Conservation (phyloP, 352 stramenopile species). For the Thalassiosira hispida region DNA sequence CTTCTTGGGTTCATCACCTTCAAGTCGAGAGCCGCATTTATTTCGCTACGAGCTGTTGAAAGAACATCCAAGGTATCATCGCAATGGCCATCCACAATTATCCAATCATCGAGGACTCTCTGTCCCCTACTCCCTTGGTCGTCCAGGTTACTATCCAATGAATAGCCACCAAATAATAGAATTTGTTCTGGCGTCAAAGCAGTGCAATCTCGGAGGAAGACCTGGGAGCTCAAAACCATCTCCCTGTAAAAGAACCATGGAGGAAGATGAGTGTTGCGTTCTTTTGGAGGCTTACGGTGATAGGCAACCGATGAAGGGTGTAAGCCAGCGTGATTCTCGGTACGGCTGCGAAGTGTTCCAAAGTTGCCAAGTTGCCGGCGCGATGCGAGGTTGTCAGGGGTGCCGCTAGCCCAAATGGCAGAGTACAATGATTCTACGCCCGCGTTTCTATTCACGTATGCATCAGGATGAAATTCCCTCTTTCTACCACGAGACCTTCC, state of each 20-base stretch:
- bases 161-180: conserved; percentile 36
- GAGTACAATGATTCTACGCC: conserved; percentile 16
- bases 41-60: conserved; percentile 20
- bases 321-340: conserved; percentile 20
- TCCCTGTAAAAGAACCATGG: conserved; percentile 37
- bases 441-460: conserved; percentile 29
- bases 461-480: conserved; percentile 9
- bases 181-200: conserved; percentile 37
- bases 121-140: background rate
- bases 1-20: conserved; percentile 35
- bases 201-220: conserved; percentile 37
- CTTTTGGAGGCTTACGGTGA: conserved; percentile 22
- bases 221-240: conserved; percentile 41
- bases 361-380: conserved; percentile 28
- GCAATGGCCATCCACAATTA: conserved; percentile 27
- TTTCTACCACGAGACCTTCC: conserved; percentile 9
- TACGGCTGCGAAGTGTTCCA: conserved; percentile 21
- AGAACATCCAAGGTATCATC: conserved; percentile 31
- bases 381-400: conserved; percentile 31
- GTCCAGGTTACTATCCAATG: conserved; percentile 10
- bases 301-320: conserved; percentile 34
- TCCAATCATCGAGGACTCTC: conserved; percentile 43
- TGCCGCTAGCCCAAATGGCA: conserved; percentile 22
- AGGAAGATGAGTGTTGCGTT: conserved; percentile 5
- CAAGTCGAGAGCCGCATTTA: conserved; percentile 32